Percentiles rank a stretch among this genome's conserved stretches.
These are phyloP conservation scores for Xylaria castorea DNA, from an alignment of 495 filamentous ascomycete species.

Conservation along the genomic window DNA sequence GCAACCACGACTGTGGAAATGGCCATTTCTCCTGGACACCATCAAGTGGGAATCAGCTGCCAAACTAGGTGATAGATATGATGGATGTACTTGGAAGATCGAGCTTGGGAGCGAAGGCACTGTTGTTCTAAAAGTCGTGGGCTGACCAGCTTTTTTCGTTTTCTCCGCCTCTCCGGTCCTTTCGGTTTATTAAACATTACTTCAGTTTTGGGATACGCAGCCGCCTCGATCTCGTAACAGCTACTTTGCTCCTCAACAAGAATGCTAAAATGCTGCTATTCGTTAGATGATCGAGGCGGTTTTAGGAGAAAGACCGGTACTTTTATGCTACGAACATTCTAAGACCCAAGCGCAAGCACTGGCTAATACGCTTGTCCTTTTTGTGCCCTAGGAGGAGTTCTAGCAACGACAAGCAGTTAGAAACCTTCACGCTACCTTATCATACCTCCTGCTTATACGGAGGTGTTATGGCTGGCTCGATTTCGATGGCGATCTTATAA, in stretches of 20 bases:
- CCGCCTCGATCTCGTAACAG: slow-evolving; percentile 11
- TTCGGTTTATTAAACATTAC: not conserved
- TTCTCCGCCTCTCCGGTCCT: not conserved
- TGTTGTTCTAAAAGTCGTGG: slow-evolving; percentile 17
- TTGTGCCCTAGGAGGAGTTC: not conserved
- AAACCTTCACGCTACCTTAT: not conserved
- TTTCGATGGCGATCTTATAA: slow-evolving; percentile 19
- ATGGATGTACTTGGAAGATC: slow-evolving; percentile 21
- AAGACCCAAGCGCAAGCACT: slow-evolving; percentile 16
- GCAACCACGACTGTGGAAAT: slow-evolving; percentile 19
- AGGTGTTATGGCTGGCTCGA: slow-evolving; percentile 21
- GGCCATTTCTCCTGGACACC: slow-evolving; percentile 10
- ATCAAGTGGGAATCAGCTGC: slow-evolving; percentile 16
- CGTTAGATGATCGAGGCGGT: slow-evolving; percentile 15
- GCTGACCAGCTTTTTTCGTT: not conserved
- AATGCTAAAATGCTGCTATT: slow-evolving; percentile 20
- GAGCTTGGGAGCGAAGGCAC: slow-evolving; percentile 8
- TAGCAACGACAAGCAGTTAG: not conserved
- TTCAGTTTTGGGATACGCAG: slow-evolving; percentile 17
- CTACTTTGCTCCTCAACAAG: slow-evolving; percentile 19
- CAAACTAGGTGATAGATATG: slow-evolving; percentile 22
- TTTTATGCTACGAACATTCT: slow-evolving; percentile 8
- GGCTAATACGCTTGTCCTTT: slow-evolving; percentile 19
- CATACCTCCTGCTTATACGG: slow-evolving; percentile 15
- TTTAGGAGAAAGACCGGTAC: slow-evolving; percentile 11